Percentiles rank a stretch among this genome's conserved stretches.
phyloP scores from a whole-genome alignment of 2,329 filamentous ascomycete species.

The Botryotinia convoluta region DNA sequence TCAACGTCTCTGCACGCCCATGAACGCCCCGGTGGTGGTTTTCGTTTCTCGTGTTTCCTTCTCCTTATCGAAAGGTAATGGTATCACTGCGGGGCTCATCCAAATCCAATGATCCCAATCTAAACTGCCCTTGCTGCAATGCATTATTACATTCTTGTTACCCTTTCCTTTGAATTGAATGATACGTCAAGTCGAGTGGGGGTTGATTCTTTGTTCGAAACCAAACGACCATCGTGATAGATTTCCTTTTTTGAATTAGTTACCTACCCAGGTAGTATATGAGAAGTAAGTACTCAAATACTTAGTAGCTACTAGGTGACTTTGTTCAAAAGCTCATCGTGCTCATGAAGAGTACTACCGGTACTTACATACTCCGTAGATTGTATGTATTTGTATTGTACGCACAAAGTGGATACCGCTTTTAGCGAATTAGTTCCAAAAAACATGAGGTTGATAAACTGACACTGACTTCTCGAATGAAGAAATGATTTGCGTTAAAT shows the following conservation, averaged over 20 bases:
- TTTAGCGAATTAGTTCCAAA: constrained; percentile 12
- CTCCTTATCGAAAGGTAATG: not conserved
- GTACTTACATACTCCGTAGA: not conserved
- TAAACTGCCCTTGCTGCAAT: not conserved
- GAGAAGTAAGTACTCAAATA: not conserved
- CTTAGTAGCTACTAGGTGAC: not conserved
- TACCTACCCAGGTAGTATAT: not conserved
- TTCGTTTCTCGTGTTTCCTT: not conserved
- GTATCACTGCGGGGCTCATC: constrained; percentile 12
- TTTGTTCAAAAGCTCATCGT: not conserved
- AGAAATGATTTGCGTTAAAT: constrained; percentile 18
- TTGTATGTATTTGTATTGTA: not conserved
- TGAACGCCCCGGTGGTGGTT: not conserved
- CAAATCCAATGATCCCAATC: not conserved
- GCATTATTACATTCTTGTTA: not conserved
- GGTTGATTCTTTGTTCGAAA: constrained; percentile 3
- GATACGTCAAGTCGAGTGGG: constrained; percentile 8
- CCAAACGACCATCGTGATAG: not conserved
- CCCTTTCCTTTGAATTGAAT: not conserved
- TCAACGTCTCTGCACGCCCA: not conserved
- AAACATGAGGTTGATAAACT: constrained; percentile 8
- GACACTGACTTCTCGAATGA: constrained; percentile 5
- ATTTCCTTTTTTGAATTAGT: not conserved
- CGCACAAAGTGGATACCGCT: constrained; percentile 4
- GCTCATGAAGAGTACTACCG: not conserved